phyloP scores from a whole-genome alignment of 2,329 filamentous ascomycete genomes.

The Zymoseptoria tritici region DNA sequence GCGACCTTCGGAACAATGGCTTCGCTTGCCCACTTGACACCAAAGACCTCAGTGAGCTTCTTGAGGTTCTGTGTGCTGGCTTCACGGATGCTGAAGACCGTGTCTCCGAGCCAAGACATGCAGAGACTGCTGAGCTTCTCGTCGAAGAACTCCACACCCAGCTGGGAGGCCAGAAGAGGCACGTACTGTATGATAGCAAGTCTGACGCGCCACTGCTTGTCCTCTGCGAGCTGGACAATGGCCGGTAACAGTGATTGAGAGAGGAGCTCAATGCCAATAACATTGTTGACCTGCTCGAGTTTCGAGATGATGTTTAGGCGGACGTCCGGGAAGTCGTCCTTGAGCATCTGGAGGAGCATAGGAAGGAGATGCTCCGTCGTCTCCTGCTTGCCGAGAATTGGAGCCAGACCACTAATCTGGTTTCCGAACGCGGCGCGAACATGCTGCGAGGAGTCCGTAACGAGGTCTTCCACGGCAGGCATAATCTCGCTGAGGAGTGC shows the following conservation, averaged over 20 bases:
- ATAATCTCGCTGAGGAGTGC: constrained; percentile 93
- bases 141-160: constrained; percentile 96
- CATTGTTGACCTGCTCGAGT: constrained; percentile 94
- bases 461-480: constrained; percentile 90
- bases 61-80: constrained; percentile 95
- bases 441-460: constrained; percentile 93
- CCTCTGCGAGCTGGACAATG: constrained; percentile 93
- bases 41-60: constrained; percentile 97
- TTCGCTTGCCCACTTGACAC: constrained; percentile 93
- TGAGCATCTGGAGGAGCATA: constrained; percentile 99
- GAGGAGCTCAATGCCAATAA: constrained; percentile 94
- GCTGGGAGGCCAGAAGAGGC: constrained; percentile 85
- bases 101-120: constrained; percentile 98
- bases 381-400: constrained; percentile 97
- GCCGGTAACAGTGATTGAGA: constrained; percentile 94
- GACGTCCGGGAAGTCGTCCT: constrained; percentile 97
- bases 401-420: constrained; percentile 92
- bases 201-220: constrained; percentile 98
- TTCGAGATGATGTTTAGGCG: constrained; percentile 99
- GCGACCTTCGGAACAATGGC: constrained; percentile 98
- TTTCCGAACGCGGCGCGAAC: constrained; percentile 91
- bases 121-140: constrained; percentile 92
- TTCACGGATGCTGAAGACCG: constrained; percentile 96
- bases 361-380: constrained; percentile 94
- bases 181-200: constrained; percentile 99